Evolutionary conservation across 1,139 yeast species (phyloP), one percentile per base, ranked within the genome.

Genomic region (Scheffersomyces titani): DNA sequence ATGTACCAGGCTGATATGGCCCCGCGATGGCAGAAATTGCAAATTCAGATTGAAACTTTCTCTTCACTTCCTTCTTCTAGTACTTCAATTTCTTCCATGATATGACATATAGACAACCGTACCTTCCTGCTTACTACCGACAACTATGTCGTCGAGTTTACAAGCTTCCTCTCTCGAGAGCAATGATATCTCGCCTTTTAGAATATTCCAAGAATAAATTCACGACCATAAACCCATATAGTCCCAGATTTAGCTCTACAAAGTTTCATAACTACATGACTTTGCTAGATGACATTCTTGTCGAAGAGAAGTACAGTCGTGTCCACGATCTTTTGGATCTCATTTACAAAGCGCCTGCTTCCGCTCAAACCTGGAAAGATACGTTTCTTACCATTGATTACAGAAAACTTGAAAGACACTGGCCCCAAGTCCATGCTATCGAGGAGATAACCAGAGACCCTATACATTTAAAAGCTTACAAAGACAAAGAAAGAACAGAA

Each of bases 361-460:
- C 59, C 1, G 46, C 47, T 19, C 67, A 68, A 2, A 49, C 53
- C 1, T 72, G 77, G 75, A 53, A 67, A 16, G 51, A 57, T 2
- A 58, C 59, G 16, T 75, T 79, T 55, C 54, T 58, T 11, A 59
- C 63, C 3, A 57, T 62, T 13, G 67, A 66, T 24, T 70, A 70
- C 54, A 54, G 65, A 40, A 57, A 63, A 6, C 59, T 77, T 45
- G 70, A 71, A 51, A 57, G 59, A 0, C 52, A 59, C 1, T 78
- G 79, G 77, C 83, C 83, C 1, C 73, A 69, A 50, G 69, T 70
- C 1, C 82, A 80, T 57, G 59, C 78, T 19, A 65, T 77, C 3
- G 60, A 71, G 19, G 77, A 73, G 51, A 59, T 79, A 16, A 67
- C 71, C n/a, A 60, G 63, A 5, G 65, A 65, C 24, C 50, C 53